Conservation (phyloP, 108 stramenopile species). For the Pelagomonas calceolata region DNA sequence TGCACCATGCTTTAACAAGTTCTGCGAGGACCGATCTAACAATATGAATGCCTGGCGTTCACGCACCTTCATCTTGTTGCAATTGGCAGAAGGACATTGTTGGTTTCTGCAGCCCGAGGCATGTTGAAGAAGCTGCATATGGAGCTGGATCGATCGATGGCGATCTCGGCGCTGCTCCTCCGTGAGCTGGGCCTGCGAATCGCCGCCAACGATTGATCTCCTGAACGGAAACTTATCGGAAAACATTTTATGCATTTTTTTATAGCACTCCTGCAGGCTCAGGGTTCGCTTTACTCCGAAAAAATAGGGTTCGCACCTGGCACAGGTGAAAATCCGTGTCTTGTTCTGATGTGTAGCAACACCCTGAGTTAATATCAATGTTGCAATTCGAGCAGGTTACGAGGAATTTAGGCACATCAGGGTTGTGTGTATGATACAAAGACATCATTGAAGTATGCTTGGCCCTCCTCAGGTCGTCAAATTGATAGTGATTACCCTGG, state of each 20-base stretch:
- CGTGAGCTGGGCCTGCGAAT: slow-evolving; percentile 56
- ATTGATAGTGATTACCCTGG: slow-evolving; percentile 96
- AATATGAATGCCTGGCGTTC: no score
- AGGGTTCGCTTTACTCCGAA: no score
- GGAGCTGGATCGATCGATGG: slow-evolving; percentile 76
- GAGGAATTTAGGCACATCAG: slow-evolving; percentile 89
- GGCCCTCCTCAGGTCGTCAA: slow-evolving; percentile 85
- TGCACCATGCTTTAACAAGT: slow-evolving; percentile 66
- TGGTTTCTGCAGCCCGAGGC: slow-evolving; percentile 70
- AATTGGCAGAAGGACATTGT: slow-evolving; percentile 83
- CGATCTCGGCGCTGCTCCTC: slow-evolving; percentile 83
- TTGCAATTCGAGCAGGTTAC: slow-evolving; percentile 76
- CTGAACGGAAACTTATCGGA: background rate
- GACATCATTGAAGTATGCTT: slow-evolving; percentile 99
- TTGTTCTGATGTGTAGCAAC: slow-evolving; percentile 70
- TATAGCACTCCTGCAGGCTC: background rate
- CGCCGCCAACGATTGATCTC: background rate
- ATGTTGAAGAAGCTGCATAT: slow-evolving; percentile 90
- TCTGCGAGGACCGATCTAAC: slow-evolving; percentile 25
- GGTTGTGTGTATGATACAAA: slow-evolving; percentile 91
- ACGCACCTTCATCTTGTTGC: slow-evolving; percentile 79
- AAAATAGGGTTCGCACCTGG: slow-evolving; percentile 19
- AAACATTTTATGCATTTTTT: background rate
- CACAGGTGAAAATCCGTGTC: slow-evolving; percentile 90
- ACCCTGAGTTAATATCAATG: slow-evolving; percentile 64